Evolutionary conservation across 805 yeast genomes (phyloP).

Genomic region (Candida berthetii): DNA sequence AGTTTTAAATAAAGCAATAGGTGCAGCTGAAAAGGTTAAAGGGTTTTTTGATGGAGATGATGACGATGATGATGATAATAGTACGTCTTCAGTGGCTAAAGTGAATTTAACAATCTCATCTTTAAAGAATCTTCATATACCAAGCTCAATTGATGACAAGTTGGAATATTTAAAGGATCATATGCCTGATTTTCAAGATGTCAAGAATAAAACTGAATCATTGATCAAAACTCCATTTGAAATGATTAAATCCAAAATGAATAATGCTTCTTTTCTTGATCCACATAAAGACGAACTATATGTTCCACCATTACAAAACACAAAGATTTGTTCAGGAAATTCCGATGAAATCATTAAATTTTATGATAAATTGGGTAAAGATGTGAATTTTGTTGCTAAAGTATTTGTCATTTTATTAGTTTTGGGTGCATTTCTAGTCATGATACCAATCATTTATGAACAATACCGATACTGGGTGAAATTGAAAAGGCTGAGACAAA

Average conservation of each 20-base stretch:
- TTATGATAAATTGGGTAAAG: constrained; percentile 23
- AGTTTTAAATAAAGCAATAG: constrained; percentile 48
- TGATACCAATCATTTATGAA: constrained; percentile 36
- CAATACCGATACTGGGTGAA: constrained; percentile 46
- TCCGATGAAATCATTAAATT: constrained; percentile 32
- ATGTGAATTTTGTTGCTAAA: constrained; percentile 29
- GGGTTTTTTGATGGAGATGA: constrained; percentile 39
- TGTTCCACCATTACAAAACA: constrained; percentile 31
- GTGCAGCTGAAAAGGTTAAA: constrained; percentile 45
- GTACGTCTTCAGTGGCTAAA: constrained; percentile 29
- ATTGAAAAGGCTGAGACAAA: constrained; percentile 26
- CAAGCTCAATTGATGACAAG: constrained; percentile 53
- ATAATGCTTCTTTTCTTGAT: constrained; percentile 19
- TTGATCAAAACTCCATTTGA: constrained; percentile 59
- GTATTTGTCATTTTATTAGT: constrained; percentile 32
- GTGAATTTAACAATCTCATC: constrained; percentile 55
- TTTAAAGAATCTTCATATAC: constrained; percentile 56
- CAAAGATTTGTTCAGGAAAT: constrained; percentile 34
- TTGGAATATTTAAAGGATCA: constrained; percentile 43
- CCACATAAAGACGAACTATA: constrained; percentile 20
- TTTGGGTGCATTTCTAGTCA: constrained; percentile 32
- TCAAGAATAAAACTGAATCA: constrained; percentile 50
- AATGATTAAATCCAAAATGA: constrained; percentile 33
- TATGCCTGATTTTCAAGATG: constrained; percentile 61
- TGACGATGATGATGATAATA: constrained; percentile 19